These are phyloP conservation scores for Ananas comosus DNA, from an alignment of 176 grass and related monocot species.

Conservation along the genomic window DNA sequence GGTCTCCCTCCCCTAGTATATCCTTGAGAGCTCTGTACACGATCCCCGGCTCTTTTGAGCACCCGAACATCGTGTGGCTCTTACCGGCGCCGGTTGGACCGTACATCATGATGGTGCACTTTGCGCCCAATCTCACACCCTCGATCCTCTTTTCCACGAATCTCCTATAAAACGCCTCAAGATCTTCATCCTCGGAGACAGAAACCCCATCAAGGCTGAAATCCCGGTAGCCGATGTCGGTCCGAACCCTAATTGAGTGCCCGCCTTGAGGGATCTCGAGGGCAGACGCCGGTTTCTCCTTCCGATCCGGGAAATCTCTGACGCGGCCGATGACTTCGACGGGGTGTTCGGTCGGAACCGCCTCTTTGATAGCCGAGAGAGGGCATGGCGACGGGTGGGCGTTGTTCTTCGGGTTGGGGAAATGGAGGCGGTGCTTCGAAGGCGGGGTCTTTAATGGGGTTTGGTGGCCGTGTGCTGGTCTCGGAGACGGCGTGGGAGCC, in stretches of 20 bases:
- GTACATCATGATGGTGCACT: slow-evolving; percentile 96
- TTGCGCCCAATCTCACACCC: slow-evolving; percentile 63
- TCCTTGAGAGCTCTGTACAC: slow-evolving; percentile 83
- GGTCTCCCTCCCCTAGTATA: slow-evolving; percentile 33
- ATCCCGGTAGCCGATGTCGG: slow-evolving; percentile 67
- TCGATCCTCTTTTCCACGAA: slow-evolving; percentile 61
- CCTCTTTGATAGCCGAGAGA: background rate
- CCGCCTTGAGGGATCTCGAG: slow-evolving; percentile 45
- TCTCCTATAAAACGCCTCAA: slow-evolving; percentile 63
- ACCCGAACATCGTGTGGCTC: slow-evolving; percentile 93
- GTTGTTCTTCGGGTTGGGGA: slow-evolving; percentile 36
- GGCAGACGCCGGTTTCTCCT: slow-evolving; percentile 13
- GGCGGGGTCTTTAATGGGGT: slow-evolving; percentile 41
- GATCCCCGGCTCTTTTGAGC: slow-evolving; percentile 55
- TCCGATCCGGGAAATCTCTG: slow-evolving; percentile 37
- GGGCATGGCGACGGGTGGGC: background rate
- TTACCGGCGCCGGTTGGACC: slow-evolving; percentile 69
- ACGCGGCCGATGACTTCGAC: slow-evolving; percentile 85
- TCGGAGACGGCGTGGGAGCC: slow-evolving; percentile 46
- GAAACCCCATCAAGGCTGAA: slow-evolving; percentile 87
- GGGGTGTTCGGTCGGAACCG: slow-evolving; percentile 61
- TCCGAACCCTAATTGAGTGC: slow-evolving; percentile 51
- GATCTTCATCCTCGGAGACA: slow-evolving; percentile 56
- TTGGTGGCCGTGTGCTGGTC: slow-evolving; percentile 15
- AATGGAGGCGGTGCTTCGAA: slow-evolving; percentile 73